Percentiles rank a stretch among this genome's conserved stretches.
Conservation (phyloP, 768 basidiomycete genomes). For the Phylloporus sp. region DNA sequence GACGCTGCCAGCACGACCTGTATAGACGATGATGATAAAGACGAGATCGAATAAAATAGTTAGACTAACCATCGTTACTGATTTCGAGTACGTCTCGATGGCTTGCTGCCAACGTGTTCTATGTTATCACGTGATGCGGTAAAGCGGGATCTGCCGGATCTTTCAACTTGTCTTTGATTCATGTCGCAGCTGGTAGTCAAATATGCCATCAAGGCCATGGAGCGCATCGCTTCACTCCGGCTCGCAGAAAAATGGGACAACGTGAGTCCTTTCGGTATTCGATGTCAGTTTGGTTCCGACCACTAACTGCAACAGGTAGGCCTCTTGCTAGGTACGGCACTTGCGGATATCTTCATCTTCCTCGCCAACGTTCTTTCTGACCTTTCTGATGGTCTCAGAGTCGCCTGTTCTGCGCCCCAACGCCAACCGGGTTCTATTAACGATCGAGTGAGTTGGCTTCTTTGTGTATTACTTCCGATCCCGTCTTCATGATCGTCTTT, state of each 20-base stretch:
- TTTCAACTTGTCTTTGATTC: too few species aligned
- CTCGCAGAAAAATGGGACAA: slow-evolving; percentile 95
- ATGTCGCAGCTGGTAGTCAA: slow-evolving; percentile 30
- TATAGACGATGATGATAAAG: slow-evolving; percentile 1
- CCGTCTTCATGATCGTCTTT: slow-evolving; percentile 19
- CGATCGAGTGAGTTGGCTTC: slow-evolving; percentile 55
- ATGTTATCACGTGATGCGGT: slow-evolving; percentile 21
- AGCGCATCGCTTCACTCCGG: slow-evolving; percentile 77
- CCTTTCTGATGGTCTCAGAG: slow-evolving; percentile 33
- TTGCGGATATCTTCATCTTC: slow-evolving; percentile 3
- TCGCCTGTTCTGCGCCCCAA: slow-evolving; percentile 46
- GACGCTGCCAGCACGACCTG: slow-evolving; percentile 92
- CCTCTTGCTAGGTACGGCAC: slow-evolving; percentile 62
- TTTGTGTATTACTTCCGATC: slow-evolving; percentile 1
- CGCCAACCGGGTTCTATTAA: slow-evolving; percentile 52
- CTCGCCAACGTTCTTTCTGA: slow-evolving; percentile 2
- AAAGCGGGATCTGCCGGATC: too few species aligned
- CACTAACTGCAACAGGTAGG: slow-evolving; percentile 50
- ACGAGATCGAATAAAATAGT: not conserved
- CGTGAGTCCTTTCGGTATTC: slow-evolving; percentile 43
- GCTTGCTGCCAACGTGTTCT: slow-evolving; percentile 9
- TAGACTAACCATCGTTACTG: slow-evolving; percentile 21
- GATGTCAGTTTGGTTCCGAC: slow-evolving; percentile 7
- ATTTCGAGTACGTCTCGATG: not conserved
- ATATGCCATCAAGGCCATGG: slow-evolving; percentile 63